Percentiles rank a stretch among this genome's conserved stretches.
phyloP scores from a whole-genome alignment of 1,139 yeast species.

The Yamadazyma oceani region DNA sequence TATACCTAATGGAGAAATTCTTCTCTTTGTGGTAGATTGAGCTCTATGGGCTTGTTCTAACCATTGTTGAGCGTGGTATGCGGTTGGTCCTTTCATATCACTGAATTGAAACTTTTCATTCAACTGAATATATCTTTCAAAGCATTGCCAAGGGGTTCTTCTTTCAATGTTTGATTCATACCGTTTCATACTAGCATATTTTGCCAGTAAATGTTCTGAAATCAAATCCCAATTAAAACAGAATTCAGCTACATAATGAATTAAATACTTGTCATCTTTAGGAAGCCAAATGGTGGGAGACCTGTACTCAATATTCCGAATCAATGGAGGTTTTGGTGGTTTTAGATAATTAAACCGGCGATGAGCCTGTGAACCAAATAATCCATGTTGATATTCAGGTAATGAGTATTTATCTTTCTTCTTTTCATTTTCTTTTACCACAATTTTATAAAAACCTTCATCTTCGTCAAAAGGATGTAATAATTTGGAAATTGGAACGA shows the following conservation, averaged over 20 bases:
- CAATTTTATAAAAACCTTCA: slow-evolving; percentile 61
- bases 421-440: slow-evolving; percentile 46
- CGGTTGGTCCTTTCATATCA: slow-evolving; percentile 86
- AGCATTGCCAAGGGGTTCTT: slow-evolving; percentile 98
- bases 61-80: slow-evolving; percentile 87
- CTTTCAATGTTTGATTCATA: slow-evolving; percentile 88
- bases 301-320: slow-evolving; percentile 73
- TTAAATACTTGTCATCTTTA: slow-evolving; percentile 80
- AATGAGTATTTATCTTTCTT: slow-evolving; percentile 18
- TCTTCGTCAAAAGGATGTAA: slow-evolving; percentile 63
- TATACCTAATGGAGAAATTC: slow-evolving; percentile 90
- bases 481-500: slow-evolving; percentile 53
- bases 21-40: slow-evolving; percentile 81
- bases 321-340: slow-evolving; percentile 88
- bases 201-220: slow-evolving; percentile 69
- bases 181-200: slow-evolving; percentile 52
- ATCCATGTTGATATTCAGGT: slow-evolving; percentile 53
- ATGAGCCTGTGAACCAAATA: slow-evolving; percentile 59
- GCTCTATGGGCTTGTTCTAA: slow-evolving; percentile 86
- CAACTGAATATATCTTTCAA: slow-evolving; percentile 91
- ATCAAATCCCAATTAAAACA: slow-evolving; percentile 93
- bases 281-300: slow-evolving; percentile 97
- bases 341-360: slow-evolving; percentile 62
- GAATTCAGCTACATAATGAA: slow-evolving; percentile 81
- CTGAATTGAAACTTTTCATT: slow-evolving; percentile 82